These are phyloP conservation scores for Dactylis glomerata DNA, from an alignment of 176 grass and related monocot species.

Conservation along the genomic window DNA sequence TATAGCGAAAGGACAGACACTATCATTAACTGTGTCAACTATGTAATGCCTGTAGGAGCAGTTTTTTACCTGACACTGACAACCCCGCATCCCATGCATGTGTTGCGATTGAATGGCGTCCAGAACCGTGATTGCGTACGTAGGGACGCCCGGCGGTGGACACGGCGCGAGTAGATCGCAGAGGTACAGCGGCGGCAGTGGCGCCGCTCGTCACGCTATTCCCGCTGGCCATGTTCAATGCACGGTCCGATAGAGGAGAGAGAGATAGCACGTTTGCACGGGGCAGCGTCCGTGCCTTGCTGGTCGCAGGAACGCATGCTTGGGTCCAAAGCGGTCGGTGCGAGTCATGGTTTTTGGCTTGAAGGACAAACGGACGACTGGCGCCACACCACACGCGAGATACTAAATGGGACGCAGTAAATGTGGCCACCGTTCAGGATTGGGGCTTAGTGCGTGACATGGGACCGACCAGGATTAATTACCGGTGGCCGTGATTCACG, in stretches of 20 bases:
- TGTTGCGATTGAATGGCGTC: not conserved
- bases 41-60: slow-evolving; percentile 10
- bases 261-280: not conserved
- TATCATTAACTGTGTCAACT: not conserved
- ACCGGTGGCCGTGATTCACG: not conserved
- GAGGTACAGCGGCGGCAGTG: not conserved
- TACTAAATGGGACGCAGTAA: not conserved
- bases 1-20: not conserved
- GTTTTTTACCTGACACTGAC: not conserved
- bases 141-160: not conserved
- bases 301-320: not conserved
- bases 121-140: not conserved
- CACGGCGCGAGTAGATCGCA: not conserved
- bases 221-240: slow-evolving; percentile 22
- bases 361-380: not conserved
- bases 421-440: not conserved
- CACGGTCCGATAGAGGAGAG: not conserved
- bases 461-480: not conserved
- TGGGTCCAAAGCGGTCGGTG: not conserved
- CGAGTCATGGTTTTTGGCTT: no score
- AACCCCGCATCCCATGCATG: not conserved
- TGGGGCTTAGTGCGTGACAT: not conserved
- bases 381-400: not conserved
- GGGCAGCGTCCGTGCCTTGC: not conserved
- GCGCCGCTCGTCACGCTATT: slow-evolving; percentile 10